phyloP scores from a whole-genome alignment of 2,329 filamentous ascomycete species.

The Hypoxylon sp. region DNA sequence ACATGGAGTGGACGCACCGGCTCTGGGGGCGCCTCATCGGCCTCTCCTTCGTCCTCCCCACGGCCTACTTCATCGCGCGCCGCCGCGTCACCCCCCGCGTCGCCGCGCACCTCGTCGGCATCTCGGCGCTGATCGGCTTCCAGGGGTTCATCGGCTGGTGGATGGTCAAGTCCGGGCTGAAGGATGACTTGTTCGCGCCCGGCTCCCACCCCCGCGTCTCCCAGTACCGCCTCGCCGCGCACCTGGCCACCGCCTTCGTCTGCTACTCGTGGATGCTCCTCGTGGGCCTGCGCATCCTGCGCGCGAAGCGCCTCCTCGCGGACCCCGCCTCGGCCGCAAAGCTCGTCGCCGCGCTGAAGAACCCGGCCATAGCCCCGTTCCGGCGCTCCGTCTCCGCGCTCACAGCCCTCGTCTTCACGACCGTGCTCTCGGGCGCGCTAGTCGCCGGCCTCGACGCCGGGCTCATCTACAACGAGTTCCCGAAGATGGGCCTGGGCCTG shows the following conservation, averaged over 20 bases:
- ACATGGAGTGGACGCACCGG: conserved; percentile 98
- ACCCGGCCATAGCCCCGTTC: conserved; percentile 78
- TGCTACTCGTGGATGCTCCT: conserved; percentile 96
- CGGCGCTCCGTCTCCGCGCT: conserved; percentile 78
- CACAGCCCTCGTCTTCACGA: conserved; percentile 82
- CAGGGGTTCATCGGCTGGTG: conserved; percentile 98
- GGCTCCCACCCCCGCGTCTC: conserved; percentile 92
- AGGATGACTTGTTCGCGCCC: conserved; percentile 93
- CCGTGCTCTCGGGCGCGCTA: conserved; percentile 91
- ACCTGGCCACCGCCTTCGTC: conserved; percentile 89
- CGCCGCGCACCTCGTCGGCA: conserved; percentile 82
- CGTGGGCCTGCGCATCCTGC: conserved; percentile 86
- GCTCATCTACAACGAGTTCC: conserved; percentile 99
- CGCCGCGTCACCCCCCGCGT: conserved; percentile 82
- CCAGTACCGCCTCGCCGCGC: conserved; percentile 91
- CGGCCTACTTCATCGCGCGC: conserved; percentile 86
- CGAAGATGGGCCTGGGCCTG: conserved; percentile 89
- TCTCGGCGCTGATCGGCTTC: conserved; percentile 90
- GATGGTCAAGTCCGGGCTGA: conserved; percentile 98
- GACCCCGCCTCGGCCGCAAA: conserved; percentile 73
- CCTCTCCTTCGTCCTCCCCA: conserved; percentile 87
- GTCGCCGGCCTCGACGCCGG: conserved; percentile 96
- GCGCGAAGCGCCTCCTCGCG: conserved; percentile 77
- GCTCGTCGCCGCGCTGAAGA: conserved; percentile 71
- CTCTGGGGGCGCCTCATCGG: conserved; percentile 95